Base-by-base conservation (phyloP, 768 basidiomycete genomes). In the Chalciporus piperatus region DNA sequence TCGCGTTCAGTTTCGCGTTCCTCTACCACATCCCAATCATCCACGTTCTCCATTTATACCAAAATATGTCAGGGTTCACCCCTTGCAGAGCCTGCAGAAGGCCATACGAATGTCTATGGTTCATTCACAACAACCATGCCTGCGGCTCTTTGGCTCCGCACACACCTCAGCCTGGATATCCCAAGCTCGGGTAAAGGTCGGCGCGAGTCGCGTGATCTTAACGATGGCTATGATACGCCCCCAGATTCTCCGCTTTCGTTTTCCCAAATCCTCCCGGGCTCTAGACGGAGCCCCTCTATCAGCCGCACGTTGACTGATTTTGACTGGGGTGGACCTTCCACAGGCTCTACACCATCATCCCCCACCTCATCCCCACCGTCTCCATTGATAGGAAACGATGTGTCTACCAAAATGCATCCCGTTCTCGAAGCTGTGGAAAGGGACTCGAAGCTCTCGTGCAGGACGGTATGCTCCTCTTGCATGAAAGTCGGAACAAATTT, bases 401-500 rank as follows among this genome's bases (percentile, higher is more conserved):
- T n/a, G 9, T 28, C 50, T 27, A 28, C 47, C 12, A 52, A 50
- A 41, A 54, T 70, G 16, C 62, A 81, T 55, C 77, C 82, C 3
- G 72, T 80, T 22, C 70, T 85, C 2, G 75, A 74, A 13, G 72
- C 69, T 3, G 63, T 83, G 3, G 84, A 86, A 65, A 67, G 65
- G 30, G 68, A 70, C 25, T 86, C 84, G 4, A 79, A 68, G 59
- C 64, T 86, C 45, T 77, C 80, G 42, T 60, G 59, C 22, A 67
- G 65, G 33, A 59, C 68, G 11, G 57, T 63, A 30, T 86, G 84
- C 50, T 74, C 78, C 10, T 74, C 80, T 1, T 86, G 84, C 60
- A 67, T 66, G 30, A 82, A 77, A 60, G 46, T 60, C 1, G 84
- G 84, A 0, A 64, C 68, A 13, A 79, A 82, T 52, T 86, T 75